Percentiles rank a stretch among this genome's conserved stretches.
Evolutionary conservation across 257 asterid genomes (phyloP).

Genomic region (Lycium ferocissimum): DNA sequence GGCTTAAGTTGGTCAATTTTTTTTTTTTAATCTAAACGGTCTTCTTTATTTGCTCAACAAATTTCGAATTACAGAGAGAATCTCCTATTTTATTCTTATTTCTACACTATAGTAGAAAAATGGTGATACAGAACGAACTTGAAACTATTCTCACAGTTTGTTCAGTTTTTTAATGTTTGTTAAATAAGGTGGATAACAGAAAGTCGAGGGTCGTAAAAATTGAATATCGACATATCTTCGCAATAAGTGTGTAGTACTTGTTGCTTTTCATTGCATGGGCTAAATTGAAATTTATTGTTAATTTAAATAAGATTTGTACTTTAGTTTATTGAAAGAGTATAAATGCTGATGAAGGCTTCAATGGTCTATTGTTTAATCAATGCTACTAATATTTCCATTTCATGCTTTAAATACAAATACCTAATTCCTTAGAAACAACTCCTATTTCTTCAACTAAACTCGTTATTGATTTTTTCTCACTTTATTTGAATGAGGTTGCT

Average conservation of each 20-base stretch:
- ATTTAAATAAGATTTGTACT: neutral
- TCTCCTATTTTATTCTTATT: neutral
- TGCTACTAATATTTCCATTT: neutral
- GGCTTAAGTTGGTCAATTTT: neutral
- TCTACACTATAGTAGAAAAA: no score
- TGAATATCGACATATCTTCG: neutral
- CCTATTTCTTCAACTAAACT: slow-evolving; percentile 18
- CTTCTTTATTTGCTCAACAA: neutral
- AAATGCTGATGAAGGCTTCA: neutral
- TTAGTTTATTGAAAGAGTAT: neutral
- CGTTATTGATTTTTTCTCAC: neutral
- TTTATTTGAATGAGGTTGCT: neutral
- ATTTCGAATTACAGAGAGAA: neutral
- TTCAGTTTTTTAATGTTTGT: neutral
- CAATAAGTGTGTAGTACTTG: neutral
- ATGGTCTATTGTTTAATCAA: neutral
- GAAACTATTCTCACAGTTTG: neutral
- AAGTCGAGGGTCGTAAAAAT: neutral
- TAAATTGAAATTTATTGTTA: neutral
- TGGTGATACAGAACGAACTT: neutral
- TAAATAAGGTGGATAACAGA: neutral
- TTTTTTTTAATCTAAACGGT: neutral
- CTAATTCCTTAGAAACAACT: neutral
- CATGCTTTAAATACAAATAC: slow-evolving; percentile 22
- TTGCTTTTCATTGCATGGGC: no score